phyloP scores from a whole-genome alignment of 2,329 filamentous ascomycete species.

The Neonectria coccinea region DNA sequence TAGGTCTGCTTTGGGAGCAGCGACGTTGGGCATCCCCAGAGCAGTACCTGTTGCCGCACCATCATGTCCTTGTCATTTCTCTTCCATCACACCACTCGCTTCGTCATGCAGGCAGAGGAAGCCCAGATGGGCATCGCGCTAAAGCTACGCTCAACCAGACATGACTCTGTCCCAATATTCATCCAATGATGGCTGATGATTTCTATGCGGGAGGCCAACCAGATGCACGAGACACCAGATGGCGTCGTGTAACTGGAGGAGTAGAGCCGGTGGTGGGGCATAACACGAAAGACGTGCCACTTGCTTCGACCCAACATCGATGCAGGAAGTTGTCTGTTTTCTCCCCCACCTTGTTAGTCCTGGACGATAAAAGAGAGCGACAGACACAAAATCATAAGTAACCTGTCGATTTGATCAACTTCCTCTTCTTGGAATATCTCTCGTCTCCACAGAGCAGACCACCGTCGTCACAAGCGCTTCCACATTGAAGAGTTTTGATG shows the following conservation, averaged over 20 bases:
- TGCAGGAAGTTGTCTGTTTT: not conserved
- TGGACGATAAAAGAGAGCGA: not conserved
- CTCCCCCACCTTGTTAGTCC: not conserved
- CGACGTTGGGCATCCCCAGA: too few relatives aligned
- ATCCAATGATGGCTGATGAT: not conserved
- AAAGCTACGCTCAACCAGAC: not conserved
- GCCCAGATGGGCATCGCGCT: not conserved
- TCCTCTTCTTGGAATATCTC: not conserved
- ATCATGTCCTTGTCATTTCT: not conserved
- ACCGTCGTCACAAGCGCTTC: not conserved
- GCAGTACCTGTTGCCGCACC: too few relatives aligned
- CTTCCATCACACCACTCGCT: not conserved
- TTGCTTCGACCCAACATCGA: not conserved
- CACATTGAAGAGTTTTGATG: not conserved
- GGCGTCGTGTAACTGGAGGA: not conserved
- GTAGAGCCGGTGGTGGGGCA: not conserved
- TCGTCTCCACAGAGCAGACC: not conserved
- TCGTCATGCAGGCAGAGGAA: not conserved
- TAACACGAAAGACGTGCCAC: not conserved
- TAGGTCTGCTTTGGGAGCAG: too few relatives aligned
- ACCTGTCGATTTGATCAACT: not conserved
- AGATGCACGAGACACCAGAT: not conserved
- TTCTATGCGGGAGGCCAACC: not conserved
- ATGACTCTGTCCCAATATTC: not conserved
- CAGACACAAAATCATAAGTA: not conserved